Base-by-base conservation (phyloP, 202 grass and related monocot species). In the Musa balbisiana region DNA sequence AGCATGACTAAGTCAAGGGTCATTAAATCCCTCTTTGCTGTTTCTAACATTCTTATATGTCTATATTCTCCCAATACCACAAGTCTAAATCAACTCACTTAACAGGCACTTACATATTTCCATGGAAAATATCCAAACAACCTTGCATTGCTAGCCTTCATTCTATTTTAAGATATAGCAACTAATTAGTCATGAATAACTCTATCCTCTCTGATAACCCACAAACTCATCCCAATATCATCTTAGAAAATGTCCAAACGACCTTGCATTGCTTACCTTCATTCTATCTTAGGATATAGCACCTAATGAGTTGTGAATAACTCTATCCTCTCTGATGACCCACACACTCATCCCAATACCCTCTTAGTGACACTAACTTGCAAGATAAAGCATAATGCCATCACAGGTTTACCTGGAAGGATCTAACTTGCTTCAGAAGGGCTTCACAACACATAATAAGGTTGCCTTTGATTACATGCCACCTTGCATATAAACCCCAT, bases 401-500 rank as follows among this genome's bases (percentile, higher is more conserved):
- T 16, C 19, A 69, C 11, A 53, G 13, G 23, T 67, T 53, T 80
- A 98, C 94, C 90, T 98, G 91, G 72, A 98, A 83, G 17, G 91
- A 93, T 80, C 91, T 87, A 88, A 98, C 85, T 84, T 92, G 94
- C 83, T 88, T 98, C 58, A 86, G 73, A 63, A 92, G 74, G 78
- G 91, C 91, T 88, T 98, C 91, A 73, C 83, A 89, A 54, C 83
- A 98, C 86, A 86, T 78, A 43, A 81, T 26, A 29, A 98, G 91
- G 76, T 93, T 84, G 49, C 94, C 91, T 80, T 92, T 98, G 54
- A 80, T 79, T 81, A 83, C 89, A 66, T 89, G 88, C 88, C 88
- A 98, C 77, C 86, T 91, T 23, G 94, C 91, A 89, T 86, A 92
- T 72, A 89, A 72, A 84, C 94, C 88, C 91, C 94, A 98, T 81